A percentile compares a stretch with the other conserved stretches of the same genome.
Evolutionary conservation across 306 rosid species (phyloP).

Genomic region (Cicer bijugum): DNA sequence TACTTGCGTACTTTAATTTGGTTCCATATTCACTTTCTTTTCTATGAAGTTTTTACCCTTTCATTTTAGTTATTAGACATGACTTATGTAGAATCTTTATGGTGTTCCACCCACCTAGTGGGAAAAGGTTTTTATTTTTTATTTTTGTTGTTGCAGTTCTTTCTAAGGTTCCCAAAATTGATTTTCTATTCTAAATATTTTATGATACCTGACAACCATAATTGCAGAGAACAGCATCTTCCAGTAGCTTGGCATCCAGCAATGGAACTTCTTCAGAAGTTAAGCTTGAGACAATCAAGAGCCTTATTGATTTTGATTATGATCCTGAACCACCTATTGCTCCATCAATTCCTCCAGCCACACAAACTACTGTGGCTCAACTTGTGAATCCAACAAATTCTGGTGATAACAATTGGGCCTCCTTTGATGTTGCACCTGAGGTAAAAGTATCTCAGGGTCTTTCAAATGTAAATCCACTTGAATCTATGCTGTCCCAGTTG

Average conservation of each 20-base stretch:
- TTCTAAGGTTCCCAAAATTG: slow-evolving; percentile 28
- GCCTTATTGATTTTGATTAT: slow-evolving; percentile 94
- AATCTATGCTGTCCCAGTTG: slow-evolving; percentile 69
- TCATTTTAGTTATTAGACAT: not conserved
- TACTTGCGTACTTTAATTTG: not conserved
- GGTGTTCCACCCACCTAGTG: slow-evolving; percentile 3
- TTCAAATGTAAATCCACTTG: slow-evolving; percentile 68
- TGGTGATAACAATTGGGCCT: slow-evolving; percentile 79
- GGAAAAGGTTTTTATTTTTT: not conserved
- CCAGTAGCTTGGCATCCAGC: slow-evolving; percentile 79
- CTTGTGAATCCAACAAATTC: slow-evolving; percentile 55
- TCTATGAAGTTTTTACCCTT: not conserved
- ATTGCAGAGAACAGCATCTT: slow-evolving; percentile 79
- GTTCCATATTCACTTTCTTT: slow-evolving; percentile 16
- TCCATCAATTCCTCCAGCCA: slow-evolving; percentile 63
- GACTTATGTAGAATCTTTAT: not conserved
- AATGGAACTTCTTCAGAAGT: slow-evolving; percentile 66
- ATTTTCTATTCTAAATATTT: slow-evolving; percentile 14
- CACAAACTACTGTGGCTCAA: slow-evolving; percentile 59
- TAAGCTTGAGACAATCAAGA: slow-evolving; percentile 64
- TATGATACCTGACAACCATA: slow-evolving; percentile 21
- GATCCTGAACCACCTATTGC: slow-evolving; percentile 67
- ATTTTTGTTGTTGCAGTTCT: not conserved
- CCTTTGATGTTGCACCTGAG: slow-evolving; percentile 73
- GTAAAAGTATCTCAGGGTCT: slow-evolving; percentile 59